Conservation (phyloP, 2,329 filamentous ascomycete species). For the Fusarium goolgardi region DNA sequence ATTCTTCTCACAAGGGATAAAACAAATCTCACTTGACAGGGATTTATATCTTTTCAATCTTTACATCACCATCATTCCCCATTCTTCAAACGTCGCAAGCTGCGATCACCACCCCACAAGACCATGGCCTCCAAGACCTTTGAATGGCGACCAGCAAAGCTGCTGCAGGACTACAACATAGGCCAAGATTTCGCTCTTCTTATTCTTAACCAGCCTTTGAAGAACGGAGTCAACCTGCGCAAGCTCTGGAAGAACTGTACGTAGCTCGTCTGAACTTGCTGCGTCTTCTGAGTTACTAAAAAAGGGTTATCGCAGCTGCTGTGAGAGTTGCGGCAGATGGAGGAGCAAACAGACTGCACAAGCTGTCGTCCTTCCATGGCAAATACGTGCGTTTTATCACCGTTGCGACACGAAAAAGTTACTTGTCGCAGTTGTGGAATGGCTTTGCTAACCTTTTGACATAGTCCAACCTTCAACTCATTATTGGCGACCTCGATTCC, state of each 20-base stretch:
- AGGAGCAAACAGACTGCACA: slow-evolving; percentile 81
- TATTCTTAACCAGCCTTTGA: slow-evolving; percentile 64
- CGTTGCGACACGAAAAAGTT: neutral
- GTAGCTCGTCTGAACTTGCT: slow-evolving; percentile 32
- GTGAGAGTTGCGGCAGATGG: slow-evolving; percentile 88
- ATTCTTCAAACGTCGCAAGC: slow-evolving; percentile 1
- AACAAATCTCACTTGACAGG: slow-evolving; percentile 12
- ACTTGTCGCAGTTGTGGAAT: neutral
- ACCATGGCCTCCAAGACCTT: slow-evolving; percentile 47
- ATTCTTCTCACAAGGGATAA: slow-evolving; percentile 12
- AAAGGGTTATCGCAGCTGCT: slow-evolving; percentile 59
- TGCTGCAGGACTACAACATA: slow-evolving; percentile 51
- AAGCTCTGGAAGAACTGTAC: slow-evolving; percentile 63
- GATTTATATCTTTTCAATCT: neutral
- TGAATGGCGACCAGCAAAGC: slow-evolving; percentile 56
- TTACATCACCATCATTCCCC: neutral
- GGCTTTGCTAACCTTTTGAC: slow-evolving; percentile 12
- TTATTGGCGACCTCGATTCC: slow-evolving; percentile 94
- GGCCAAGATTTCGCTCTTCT: slow-evolving; percentile 58
- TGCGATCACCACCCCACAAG: neutral
- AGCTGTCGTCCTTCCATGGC: slow-evolving; percentile 57
- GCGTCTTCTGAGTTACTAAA: slow-evolving; percentile 31
- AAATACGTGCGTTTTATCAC: slow-evolving; percentile 55
- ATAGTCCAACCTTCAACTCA: slow-evolving; percentile 72
- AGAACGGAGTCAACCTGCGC: slow-evolving; percentile 59